A percentile compares a stretch with the other conserved stretches of the same genome.
Evolutionary conservation across 164 flowering plant genomes (phyloP).

Genomic region (Akebia trifoliata): DNA sequence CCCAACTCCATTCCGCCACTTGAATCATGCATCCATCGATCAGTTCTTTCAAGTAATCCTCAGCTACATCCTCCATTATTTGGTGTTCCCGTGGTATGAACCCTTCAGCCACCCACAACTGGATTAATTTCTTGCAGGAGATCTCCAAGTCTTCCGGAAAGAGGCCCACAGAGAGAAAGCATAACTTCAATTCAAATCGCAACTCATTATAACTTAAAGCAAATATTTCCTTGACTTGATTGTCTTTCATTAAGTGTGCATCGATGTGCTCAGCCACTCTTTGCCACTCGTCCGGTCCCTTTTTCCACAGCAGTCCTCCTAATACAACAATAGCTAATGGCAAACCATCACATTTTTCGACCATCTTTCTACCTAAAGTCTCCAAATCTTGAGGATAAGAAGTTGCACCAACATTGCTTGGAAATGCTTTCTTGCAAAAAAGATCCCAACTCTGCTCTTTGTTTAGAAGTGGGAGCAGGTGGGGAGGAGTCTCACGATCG

Average conservation of each 20-base stretch:
- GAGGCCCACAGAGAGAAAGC: too few species aligned
- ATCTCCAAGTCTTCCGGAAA: too few species aligned
- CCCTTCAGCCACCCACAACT: conserved; percentile 27
- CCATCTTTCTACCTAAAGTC: conserved; percentile 10
- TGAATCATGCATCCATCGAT: conserved; percentile 17
- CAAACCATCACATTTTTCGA: conserved; percentile 11
- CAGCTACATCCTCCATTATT: conserved; percentile 16
- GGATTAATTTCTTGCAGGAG: too few species aligned
- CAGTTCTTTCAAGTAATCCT: conserved; percentile 13
- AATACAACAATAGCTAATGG: conserved; percentile 20
- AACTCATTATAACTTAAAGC: too few species aligned
- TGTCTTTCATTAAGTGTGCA: not conserved
- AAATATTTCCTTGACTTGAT: conserved; percentile 6
- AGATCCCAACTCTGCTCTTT: conserved; percentile 27
- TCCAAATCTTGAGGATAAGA: conserved; percentile 7
- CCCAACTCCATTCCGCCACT: conserved; percentile 2
- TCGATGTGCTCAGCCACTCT: not conserved
- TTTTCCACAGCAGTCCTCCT: conserved; percentile 10
- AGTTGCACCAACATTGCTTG: not conserved
- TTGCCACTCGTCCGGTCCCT: conserved; percentile 7
- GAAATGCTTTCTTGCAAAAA: conserved; percentile 21
- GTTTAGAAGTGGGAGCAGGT: conserved; percentile 3
- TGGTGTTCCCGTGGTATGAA: conserved; percentile 8
- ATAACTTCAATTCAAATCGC: too few species aligned
- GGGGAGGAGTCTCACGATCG: not conserved